Base-by-base conservation (phyloP, 352 stramenopile genomes). In the Globisporangium carolinianum region DNA sequence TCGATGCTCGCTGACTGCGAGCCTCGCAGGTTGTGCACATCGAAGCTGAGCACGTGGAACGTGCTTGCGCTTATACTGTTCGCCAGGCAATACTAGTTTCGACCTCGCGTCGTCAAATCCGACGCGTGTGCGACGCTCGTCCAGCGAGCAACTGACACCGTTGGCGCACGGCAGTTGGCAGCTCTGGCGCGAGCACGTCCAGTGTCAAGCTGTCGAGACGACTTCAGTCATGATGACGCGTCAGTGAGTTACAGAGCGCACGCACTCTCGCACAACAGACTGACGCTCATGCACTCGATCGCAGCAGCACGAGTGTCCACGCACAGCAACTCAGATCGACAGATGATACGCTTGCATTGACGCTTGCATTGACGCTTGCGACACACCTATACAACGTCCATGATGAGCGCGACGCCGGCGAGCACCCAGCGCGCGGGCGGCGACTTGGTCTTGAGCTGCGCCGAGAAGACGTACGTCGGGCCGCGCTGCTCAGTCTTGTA, bases 401-500 rank as follows among this genome's bases (percentile, higher is more conserved):
- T 97, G 64, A 99, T 97, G 8, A 99, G 77, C 14, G 93, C 91
- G 38, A 99, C 95, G 24, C 96, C 95, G 3, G 97, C 96, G 24
- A 99, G 76, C 5, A 97, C 76, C 97, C 97, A 99, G 15, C 95
- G 73, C 8, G 90, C 89, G 0, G 94, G 77, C 1, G 94, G 89
- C 4, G 89, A 96, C 63, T 98, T 98, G 53, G 97, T 98, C 73
- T 98, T 98, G 59, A 99, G 85, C 67, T 99, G 96, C 5, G 96
- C 95, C 14, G 87, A 98, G 72, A 98, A 99, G 41, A 98, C 94
- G 66, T 97, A 99, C 15, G 96, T 99, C 1, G 96, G 93, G 10
- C 96, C 96, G 46, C 97, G 79, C 61, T 89, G 83, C 71, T 98
- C 89, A 1, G 97, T 99, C 75, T 98, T 98, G 81, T 99, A 99